Conservation (phyloP, 179 eudicot species). For the Patellifolia procumbens region DNA sequence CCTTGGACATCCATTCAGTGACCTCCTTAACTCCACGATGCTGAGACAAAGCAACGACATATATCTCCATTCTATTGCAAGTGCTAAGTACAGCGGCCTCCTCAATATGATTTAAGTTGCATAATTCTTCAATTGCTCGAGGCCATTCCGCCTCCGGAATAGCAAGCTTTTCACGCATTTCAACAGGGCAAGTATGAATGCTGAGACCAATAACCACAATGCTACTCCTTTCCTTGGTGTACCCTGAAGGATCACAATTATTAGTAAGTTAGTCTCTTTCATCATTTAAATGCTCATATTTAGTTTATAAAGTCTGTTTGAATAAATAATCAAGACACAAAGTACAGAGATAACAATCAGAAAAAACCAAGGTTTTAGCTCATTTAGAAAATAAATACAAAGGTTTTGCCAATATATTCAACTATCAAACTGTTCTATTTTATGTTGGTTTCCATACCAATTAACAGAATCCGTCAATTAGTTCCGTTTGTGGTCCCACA, state of each 20-base stretch:
- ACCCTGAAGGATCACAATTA: slow-evolving; percentile 30
- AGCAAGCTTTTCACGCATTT: slow-evolving; percentile 55
- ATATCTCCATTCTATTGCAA: slow-evolving; percentile 55
- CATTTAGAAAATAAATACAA: too few relatives aligned
- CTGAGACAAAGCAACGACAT: slow-evolving; percentile 52
- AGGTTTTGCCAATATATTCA: too few relatives aligned
- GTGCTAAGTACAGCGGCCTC: slow-evolving; percentile 56
- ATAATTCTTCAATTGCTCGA: slow-evolving; percentile 49
- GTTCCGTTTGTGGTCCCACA: too few relatives aligned
- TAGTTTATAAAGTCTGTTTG: too few relatives aligned
- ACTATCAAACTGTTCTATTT: too few relatives aligned
- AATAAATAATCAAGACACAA: background rate
- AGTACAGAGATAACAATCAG: too few relatives aligned
- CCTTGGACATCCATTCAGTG: slow-evolving; percentile 59
- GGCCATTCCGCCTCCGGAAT: slow-evolving; percentile 61
- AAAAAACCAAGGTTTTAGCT: too few relatives aligned
- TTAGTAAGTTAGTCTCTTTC: background rate
- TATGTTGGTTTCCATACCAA: too few relatives aligned
- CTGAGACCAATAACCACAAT: slow-evolving; percentile 51
- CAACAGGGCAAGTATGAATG: slow-evolving; percentile 47
- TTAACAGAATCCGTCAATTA: too few relatives aligned
- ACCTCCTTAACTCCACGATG: slow-evolving; percentile 59
- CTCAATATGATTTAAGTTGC: slow-evolving; percentile 52
- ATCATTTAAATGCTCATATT: background rate
- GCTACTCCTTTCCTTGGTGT: slow-evolving; percentile 52